Evolutionary conservation across 805 yeast species (phyloP), one percentile per base, ranked within the genome.

Genomic region (Deakozyma indianensis): DNA sequence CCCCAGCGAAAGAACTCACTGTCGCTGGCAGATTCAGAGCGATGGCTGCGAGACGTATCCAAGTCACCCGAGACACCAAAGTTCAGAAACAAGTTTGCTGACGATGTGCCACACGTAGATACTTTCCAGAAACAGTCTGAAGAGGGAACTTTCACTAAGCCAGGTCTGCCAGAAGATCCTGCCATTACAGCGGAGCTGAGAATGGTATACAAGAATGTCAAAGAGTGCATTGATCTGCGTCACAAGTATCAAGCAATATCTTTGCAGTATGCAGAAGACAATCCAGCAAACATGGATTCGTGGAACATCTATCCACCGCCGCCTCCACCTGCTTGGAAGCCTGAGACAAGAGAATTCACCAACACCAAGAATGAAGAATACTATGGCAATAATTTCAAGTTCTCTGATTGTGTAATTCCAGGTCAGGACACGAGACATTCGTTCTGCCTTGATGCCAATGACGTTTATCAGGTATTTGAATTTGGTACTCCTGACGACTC

Each of bases 261-360:
- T 1, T 52, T 75, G 45, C 99, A 92, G 65, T 67, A 76, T 46
- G 82, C 80, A 41, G 59, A 64, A 29, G 82, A 78, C 54, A 92
- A 92, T 62, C 98, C 98, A 1, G 87, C 90, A 59, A 90, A 94
- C 62, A 57, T 55, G 22, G 68, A 68, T 7, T 64, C 61, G 35
- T 92, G 97, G 97, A 59, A 59, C 15, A 78, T 92, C 43, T 90
- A 88, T 59, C 99, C 99, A 0, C 77, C 80, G 9, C 96, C 97
- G 1, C 98, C 98, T 14, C 78, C 78, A 52, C 96, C 98, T 2
- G 78, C 90, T 54, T 78, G 92, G 79, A 72, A 81, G 57, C 65
- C 72, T 4, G 71, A 65, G 16, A 69, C 76, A n/a, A 76, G 74
- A 52, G 74, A 75, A 47, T 74, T 74, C 45, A 59, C 67, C 22